Conservation (phyloP, 2,329 filamentous ascomycete genomes). For the Sclerotinia sclerotiorum region DNA sequence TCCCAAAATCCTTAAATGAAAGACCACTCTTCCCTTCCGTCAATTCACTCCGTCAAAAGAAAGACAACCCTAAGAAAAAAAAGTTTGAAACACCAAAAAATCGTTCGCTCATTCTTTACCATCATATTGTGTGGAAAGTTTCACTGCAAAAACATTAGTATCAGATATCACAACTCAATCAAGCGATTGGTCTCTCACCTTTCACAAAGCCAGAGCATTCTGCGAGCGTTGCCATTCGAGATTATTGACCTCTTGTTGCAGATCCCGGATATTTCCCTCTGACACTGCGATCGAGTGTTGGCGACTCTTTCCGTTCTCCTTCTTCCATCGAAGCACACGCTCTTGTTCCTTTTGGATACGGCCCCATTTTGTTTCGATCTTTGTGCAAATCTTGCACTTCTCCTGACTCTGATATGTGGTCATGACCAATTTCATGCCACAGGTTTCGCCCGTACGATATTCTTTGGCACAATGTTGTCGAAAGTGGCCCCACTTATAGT, state of each 20-base stretch:
- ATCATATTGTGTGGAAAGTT: conserved; percentile 11
- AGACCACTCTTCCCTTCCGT: conserved; percentile 14
- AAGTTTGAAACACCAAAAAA: conserved; percentile 23
- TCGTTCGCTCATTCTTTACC: conserved; percentile 10
- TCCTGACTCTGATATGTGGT: conserved; percentile 59
- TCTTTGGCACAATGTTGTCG: conserved; percentile 90
- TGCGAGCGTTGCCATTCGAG: conserved; percentile 39
- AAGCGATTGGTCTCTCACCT: conserved; percentile 22
- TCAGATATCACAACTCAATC: conserved; percentile 7
- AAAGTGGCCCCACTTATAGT: conserved; percentile 95
- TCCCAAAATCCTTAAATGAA: conserved; percentile 21
- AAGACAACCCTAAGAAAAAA: conserved; percentile 28
- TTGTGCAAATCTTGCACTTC: conserved; percentile 82
- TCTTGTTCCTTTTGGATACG: conserved; percentile 71
- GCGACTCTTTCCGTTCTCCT: conserved; percentile 54
- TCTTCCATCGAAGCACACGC: conserved; percentile 74
- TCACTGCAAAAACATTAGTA: conserved; percentile 17
- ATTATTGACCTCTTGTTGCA: conserved; percentile 58
- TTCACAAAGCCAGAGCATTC: conserved; percentile 20
- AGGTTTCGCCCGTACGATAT: conserved; percentile 94
- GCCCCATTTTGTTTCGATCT: conserved; percentile 81
- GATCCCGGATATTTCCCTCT: conserved; percentile 64
- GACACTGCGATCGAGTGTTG: conserved; percentile 71
- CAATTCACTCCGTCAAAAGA: conserved; percentile 23
- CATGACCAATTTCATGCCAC: conserved; percentile 88